Evolutionary conservation across 257 asterid genomes (phyloP), one percentile per base, ranked within the genome.

Genomic region (Przewalskia tangutica): DNA sequence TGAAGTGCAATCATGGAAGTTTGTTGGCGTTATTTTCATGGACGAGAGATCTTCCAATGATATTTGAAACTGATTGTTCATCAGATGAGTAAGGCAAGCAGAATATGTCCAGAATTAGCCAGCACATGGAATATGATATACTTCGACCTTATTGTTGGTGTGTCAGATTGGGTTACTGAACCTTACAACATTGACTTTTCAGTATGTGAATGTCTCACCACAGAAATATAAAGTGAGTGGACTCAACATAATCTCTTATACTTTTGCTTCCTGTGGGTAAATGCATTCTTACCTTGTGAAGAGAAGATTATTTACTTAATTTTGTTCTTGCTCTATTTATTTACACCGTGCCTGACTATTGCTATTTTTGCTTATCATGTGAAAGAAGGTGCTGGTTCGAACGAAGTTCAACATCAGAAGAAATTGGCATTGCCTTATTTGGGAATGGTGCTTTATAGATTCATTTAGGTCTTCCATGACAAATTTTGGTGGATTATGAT

Each of bases 311-410:
- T 14, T 3, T 64, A 27, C 16, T 5, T 44, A 18, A 42, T 9
- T 32, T 70, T 44, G 40, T 44, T 18, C 20, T 18, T 71, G 78
- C 40, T 20, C 42, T 71, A 71, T 46, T 42, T 46, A 20, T 20
- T 71, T 8, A 20, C 40, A 46, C 58, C 18, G 18, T 23, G 13
- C 58, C 42, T 20, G 78, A 71, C 59, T 73, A 12, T 48, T 23
- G 34, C 42, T 58, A 5, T 16, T n/a, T 58, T 20, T 56, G 68
- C 70, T 56, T n/a, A 3, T 58, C 66, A 78, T 58, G 16, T 58
- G 70, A 46, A 56, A 58, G 82, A 73, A 79, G 82, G 82, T 18
- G 58, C 67, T 46, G 18, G 82, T 79, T 73, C 62, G 34, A 18
- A 79, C 9, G 27, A 11, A 42, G 48, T 42, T 59, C 56, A 59